Evolutionary conservation across 176 grass and related monocot genomes (phyloP).

Genomic region (Carex littledalei): DNA sequence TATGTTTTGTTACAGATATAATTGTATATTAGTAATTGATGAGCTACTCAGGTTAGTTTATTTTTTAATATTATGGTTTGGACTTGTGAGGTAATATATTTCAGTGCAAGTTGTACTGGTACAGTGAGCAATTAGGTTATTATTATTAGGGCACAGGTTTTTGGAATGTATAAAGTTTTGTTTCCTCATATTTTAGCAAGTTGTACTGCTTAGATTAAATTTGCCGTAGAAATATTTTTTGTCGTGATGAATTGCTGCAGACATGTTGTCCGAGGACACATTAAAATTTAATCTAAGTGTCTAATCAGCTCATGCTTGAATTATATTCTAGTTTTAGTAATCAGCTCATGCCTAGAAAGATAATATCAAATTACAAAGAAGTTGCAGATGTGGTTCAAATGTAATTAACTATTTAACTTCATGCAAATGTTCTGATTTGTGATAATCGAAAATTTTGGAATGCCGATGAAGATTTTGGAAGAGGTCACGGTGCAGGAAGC

Average conservation of each 20-base stretch:
- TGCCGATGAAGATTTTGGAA: too few relatives aligned
- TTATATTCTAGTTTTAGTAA: not conserved
- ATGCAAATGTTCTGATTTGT: too few relatives aligned
- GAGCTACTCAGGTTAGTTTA: constrained; percentile 15
- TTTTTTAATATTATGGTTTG: not conserved
- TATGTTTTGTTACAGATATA: constrained; percentile 1
- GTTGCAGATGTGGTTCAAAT: not conserved
- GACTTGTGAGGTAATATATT: not conserved
- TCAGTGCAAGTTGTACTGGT: not conserved
- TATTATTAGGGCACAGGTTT: not conserved
- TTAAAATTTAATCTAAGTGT: too few relatives aligned
- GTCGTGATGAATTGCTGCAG: too few relatives aligned
- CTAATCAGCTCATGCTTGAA: not conserved
- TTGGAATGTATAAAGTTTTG: not conserved
- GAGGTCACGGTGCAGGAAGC: too few relatives aligned
- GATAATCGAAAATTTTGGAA: too few relatives aligned
- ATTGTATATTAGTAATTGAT: not conserved
- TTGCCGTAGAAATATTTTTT: too few relatives aligned
- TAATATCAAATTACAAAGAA: not conserved
- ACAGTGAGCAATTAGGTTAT: not conserved
- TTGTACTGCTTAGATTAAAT: too few relatives aligned
- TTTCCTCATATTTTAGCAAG: too few relatives aligned
- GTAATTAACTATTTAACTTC: too few relatives aligned
- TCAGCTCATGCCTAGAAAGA: not conserved
- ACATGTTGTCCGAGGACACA: too few relatives aligned